Percentiles rank a stretch among this genome's conserved stretches.
phyloP scores from a whole-genome alignment of 129 eudicot species.

The Pseudognaphalium luteoalbum region DNA sequence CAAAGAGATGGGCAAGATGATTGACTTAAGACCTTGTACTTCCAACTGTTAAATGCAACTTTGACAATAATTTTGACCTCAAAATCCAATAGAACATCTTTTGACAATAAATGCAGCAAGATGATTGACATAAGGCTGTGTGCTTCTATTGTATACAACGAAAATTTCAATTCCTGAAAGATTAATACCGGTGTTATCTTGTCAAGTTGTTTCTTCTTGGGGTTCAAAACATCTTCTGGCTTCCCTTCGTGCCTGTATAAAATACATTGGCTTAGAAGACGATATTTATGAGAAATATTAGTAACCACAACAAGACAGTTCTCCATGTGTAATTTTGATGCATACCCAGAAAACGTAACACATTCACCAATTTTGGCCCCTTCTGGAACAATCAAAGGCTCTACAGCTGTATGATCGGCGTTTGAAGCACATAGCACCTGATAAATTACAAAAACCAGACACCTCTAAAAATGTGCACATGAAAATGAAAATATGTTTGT shows the following conservation, averaged over 20 bases:
- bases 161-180: slow-evolving; percentile 9
- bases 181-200: slow-evolving; percentile 80
- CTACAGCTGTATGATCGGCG: slow-evolving; percentile 82
- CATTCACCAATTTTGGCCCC: slow-evolving; percentile 90
- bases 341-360: slow-evolving; percentile 83
- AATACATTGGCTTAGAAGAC: neutral
- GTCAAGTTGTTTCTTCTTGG: slow-evolving; percentile 95
- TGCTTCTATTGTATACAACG: neutral
- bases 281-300: neutral
- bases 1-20: neutral
- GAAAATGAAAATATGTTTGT: neutral
- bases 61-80: neutral
- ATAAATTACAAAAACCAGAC: slow-evolving; percentile 20
- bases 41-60: neutral
- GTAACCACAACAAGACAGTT: slow-evolving; percentile 3
- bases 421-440: slow-evolving; percentile 95
- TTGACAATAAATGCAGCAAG: neutral
- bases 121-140: neutral
- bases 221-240: slow-evolving; percentile 94
- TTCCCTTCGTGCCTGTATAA: slow-evolving; percentile 83
- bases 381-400: slow-evolving; percentile 82
- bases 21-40: neutral
- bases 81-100: neutral
- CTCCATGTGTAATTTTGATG: slow-evolving; percentile 7
- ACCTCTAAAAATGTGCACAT: neutral